Evolutionary conservation across 306 rosid species (phyloP).

Genomic region (Sechiopsis laciniata): DNA sequence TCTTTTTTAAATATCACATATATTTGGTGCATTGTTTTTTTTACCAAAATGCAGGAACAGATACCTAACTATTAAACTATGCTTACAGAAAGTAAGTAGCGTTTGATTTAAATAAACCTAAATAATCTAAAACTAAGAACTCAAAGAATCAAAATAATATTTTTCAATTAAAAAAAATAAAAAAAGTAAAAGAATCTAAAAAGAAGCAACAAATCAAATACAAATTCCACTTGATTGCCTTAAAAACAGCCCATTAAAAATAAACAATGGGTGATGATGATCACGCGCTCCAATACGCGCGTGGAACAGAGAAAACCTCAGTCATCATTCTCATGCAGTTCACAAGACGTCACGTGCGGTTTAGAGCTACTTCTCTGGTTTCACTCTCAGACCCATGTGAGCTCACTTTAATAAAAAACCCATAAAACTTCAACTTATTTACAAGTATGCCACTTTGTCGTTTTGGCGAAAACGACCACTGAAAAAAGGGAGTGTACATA

Average conservation of each 20-base stretch:
- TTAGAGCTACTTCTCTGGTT: constrained; percentile 6
- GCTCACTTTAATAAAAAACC: background rate
- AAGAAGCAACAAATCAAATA: background rate
- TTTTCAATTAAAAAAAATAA: background rate
- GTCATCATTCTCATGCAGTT: constrained; percentile 8
- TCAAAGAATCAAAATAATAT: too few species aligned
- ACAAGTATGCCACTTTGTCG: background rate
- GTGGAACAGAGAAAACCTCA: background rate
- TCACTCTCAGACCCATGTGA: constrained; percentile 17
- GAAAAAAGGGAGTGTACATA: background rate
- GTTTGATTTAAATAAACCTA: too few species aligned
- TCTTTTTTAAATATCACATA: too few species aligned
- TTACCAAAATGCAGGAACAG: too few species aligned
- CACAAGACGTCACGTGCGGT: constrained; percentile 19
- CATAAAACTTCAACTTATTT: background rate
- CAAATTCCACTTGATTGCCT: background rate
- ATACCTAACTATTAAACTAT: too few species aligned
- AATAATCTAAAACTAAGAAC: too few species aligned
- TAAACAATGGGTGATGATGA: background rate
- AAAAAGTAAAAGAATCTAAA: background rate
- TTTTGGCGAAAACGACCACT: constrained; percentile 12
- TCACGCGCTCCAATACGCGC: constrained; percentile 6
- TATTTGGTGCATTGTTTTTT: too few species aligned
- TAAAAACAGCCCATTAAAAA: background rate
- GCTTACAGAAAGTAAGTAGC: too few species aligned